Percentiles rank a stretch among this genome's conserved stretches.
Conservation (phyloP, 495 filamentous ascomycete genomes). For the Arthonia radiata region DNA sequence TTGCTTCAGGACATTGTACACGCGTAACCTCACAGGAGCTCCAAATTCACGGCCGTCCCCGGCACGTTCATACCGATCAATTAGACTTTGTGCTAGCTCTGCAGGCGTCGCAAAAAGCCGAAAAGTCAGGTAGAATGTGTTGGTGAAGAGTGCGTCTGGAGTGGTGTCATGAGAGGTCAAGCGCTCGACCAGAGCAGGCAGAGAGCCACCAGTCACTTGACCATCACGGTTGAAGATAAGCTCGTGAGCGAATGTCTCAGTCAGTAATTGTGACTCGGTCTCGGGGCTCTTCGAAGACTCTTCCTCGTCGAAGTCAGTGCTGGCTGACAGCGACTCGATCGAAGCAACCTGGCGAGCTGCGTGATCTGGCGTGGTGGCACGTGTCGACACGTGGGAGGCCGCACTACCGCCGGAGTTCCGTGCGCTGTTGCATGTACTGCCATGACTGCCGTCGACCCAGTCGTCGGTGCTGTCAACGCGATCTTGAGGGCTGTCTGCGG, state of each 20-base stretch:
- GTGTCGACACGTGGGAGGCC: slow-evolving; percentile 59
- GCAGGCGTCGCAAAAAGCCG: slow-evolving; percentile 71
- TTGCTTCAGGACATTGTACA: slow-evolving; percentile 90
- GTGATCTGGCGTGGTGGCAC: slow-evolving; percentile 70
- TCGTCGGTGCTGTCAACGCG: slow-evolving; percentile 22
- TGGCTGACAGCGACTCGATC: neutral
- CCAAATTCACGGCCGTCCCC: slow-evolving; percentile 48
- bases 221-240: slow-evolving; percentile 84
- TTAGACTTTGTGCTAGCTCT: slow-evolving; percentile 54
- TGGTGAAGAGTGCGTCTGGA: slow-evolving; percentile 78
- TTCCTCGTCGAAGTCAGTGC: neutral
- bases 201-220: slow-evolving; percentile 75
- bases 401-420: slow-evolving; percentile 64
- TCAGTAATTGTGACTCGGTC: slow-evolving; percentile 53
- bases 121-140: slow-evolving; percentile 92
- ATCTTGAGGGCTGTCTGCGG: no score
- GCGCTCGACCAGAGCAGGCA: slow-evolving; percentile 76
- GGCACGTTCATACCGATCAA: slow-evolving; percentile 81
- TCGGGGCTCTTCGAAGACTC: slow-evolving; percentile 46
- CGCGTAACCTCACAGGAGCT: slow-evolving; percentile 59
- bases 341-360: slow-evolving; percentile 12
- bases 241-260: slow-evolving; percentile 75
- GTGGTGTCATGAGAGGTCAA: slow-evolving; percentile 85
- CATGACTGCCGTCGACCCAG: slow-evolving; percentile 36
- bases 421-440: slow-evolving; percentile 47